Percentiles rank a stretch among this genome's conserved stretches.
Conservation (phyloP, 1,284 basidiomycete genomes). For the Papiliotrema flavescens region DNA sequence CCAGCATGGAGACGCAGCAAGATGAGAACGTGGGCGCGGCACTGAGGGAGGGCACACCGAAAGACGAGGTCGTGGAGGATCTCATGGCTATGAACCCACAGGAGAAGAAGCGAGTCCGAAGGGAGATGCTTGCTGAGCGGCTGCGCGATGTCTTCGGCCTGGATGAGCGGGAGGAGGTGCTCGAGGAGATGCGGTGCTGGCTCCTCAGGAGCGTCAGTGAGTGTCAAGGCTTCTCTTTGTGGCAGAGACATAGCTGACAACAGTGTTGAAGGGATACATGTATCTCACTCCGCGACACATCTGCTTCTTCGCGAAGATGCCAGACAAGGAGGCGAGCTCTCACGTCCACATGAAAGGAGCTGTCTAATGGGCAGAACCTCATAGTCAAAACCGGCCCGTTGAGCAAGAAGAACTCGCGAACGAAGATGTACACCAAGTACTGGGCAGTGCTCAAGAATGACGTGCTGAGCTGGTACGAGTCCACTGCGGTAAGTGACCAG, state of each 20-base stretch:
- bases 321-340: conserved; percentile 66
- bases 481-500: conserved; percentile 64
- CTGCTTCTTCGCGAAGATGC: conserved; percentile 97
- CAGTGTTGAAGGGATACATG: conserved; percentile 93
- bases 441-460: conserved; percentile 95
- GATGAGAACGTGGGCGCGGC: conserved; percentile 27
- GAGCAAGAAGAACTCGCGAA: conserved; percentile 76
- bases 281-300: conserved; percentile 87
- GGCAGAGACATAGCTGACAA: conserved; percentile 2
- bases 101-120: conserved; percentile 56
- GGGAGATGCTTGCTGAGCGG: conserved; percentile 72
- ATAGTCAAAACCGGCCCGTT: conserved; percentile 80
- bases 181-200: conserved; percentile 88
- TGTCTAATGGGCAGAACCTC: conserved; percentile 60
- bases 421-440: conserved; percentile 83
- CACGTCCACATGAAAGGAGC: conserved; percentile 8
- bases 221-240: conserved; percentile 42
- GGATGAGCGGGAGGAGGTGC: conserved; percentile 71
- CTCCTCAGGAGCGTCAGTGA: conserved; percentile 76
- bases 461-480: conserved; percentile 89
- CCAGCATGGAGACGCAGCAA: conserved; percentile 1
- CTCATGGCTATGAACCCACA: conserved; percentile 15
- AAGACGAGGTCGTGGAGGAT: conserved; percentile 22
- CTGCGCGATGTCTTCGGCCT: conserved; percentile 80
- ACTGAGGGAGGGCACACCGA: conserved; percentile 18